Conservation (phyloP, 352 stramenopile genomes). For the Discostella stelligera region DNA sequence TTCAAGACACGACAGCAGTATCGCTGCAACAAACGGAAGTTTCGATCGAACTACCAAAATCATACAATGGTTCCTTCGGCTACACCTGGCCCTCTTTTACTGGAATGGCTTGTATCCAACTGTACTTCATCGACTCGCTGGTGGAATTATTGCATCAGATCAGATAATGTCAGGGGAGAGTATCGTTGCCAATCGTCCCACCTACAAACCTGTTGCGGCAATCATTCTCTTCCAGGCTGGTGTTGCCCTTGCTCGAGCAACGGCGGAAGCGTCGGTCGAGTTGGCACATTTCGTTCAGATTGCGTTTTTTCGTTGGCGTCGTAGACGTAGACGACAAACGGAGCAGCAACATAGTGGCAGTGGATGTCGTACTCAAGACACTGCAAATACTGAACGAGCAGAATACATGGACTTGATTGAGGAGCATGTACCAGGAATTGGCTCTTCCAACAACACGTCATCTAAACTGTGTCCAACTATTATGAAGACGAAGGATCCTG, state of each 20-base stretch:
- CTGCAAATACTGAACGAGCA: conserved; percentile 31
- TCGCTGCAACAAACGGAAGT: conserved; percentile 4
- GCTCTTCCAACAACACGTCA: conserved; percentile 11
- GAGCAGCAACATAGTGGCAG: conserved; percentile 3
- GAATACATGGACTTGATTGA: conserved; percentile 46
- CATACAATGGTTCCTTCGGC: conserved; percentile 54
- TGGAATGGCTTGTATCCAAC: conserved; percentile 66
- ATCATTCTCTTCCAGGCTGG: conserved; percentile 41
- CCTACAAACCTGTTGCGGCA: conserved; percentile 43
- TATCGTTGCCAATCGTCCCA: conserved; percentile 45
- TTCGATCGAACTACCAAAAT: conserved; percentile 43
- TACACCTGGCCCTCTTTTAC: conserved; percentile 66
- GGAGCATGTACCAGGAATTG: conserved; percentile 40
- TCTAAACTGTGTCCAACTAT: conserved; percentile 4
- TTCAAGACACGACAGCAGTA: conserved; percentile 8
- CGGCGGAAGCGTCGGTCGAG: conserved; percentile 35
- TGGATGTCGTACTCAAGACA: neutral
- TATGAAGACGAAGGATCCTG: neutral
- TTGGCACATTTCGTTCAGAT: conserved; percentile 37
- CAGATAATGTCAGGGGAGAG: conserved; percentile 17
- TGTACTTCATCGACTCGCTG: conserved; percentile 53
- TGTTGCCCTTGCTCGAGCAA: conserved; percentile 21
- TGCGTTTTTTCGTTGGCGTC: conserved; percentile 29
- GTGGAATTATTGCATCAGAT: conserved; percentile 31
- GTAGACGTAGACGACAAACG: conserved; percentile 15